Base-by-base conservation (phyloP, 352 stramenopile species). In the Stramenopiles sp. region DNA sequence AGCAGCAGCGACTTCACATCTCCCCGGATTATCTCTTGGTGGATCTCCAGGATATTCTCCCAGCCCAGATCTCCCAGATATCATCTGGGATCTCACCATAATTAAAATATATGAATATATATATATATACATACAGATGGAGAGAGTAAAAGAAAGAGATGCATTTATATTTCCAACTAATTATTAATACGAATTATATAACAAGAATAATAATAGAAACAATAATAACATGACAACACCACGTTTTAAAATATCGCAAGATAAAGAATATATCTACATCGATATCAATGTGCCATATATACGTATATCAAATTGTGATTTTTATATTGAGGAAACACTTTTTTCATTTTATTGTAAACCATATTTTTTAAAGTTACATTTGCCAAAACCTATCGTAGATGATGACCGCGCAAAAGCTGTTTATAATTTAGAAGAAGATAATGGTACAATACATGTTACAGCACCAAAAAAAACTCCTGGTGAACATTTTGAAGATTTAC, bases 331-430 rank as follows among this genome's bases (percentile, higher is more conserved):
- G 81, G 87, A 89, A 80, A 81, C 80, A 82, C 87, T 92, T 73
- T 98, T 97, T 83, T 90, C 88, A 32, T 97, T 97, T 84, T 97
- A 91, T 84, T 97, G 93, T 84, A 96, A 97, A 80, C 96, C 96
- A 13, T 99, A 98, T 83, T 83, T 98, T 78, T 88, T 99, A 74
- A 97, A 97, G 80, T 85, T 99, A 63, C 88, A 91, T 78, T 95
- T 98, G 84, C 90, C 93, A 27, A 83, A 91, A 79, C 85, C 87
- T 80, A 86, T 95, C 6, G 85, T 92, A 38, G 92, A 96, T 82
- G 87, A 97, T 78, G 92, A 97, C 33, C 80, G 88, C 43, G 86
- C 88, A 53, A 95, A 94, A 83, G 89, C 88, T 7, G 90, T 95
- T 43, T 96, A 95, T 80, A 90, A 97, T 81, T 86, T 90, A 13